Base-by-base conservation (phyloP, 2,329 filamentous ascomycete genomes). In the Pseudogymnoascus sp. region DNA sequence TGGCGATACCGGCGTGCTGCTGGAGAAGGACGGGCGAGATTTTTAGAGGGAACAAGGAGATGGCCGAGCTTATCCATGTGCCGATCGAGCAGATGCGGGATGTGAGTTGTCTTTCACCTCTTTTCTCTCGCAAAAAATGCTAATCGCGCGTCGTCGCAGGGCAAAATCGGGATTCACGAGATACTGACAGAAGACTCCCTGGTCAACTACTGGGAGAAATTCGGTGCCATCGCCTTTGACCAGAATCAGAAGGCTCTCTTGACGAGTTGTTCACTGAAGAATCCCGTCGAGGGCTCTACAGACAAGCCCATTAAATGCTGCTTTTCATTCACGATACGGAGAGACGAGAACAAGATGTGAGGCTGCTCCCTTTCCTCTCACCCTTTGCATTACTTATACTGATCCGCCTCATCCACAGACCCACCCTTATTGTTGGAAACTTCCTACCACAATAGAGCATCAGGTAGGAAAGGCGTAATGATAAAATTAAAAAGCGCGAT, bases 131-230 rank as follows among this genome's bases (percentile, higher is more conserved):
- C 23, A 42, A 62, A 3, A 64, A 42, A 25, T 59, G 36, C 61
- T 64, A 36, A 65, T 38, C 7, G 14, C 18, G 21, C 23, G 23
- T 50, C 10, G 3, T 63, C 31, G 25, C 66, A 96, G 93, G 95
- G 95, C 66, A 96, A 96, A 71, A 88, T 97, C 67, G 91, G 95
- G 11, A 84, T 99, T 59, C 95, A 99, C 74, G 93, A 99, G 74
- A 96, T 99, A 67, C 85, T 99, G 50, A 92, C 91, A 2, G 95
- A 99, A 78, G 91, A 96, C 66, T 96, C 93, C 42, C 85, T 96
- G 65, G 95, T 97, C 62, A 90, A 91, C 70, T 99, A 99, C 72
- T 99, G 95, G 95, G 95, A 99, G 76, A 96, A 99, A 72, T 99
- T 99, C 72, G 93, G 93, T 60, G 93, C 92, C 4, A 97, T 99